A percentile compares a stretch with the other conserved stretches of the same genome.
These are phyloP conservation scores for Colletotrichum viniferum DNA, from an alignment of 2,329 filamentous ascomycete species.

Conservation along the genomic window DNA sequence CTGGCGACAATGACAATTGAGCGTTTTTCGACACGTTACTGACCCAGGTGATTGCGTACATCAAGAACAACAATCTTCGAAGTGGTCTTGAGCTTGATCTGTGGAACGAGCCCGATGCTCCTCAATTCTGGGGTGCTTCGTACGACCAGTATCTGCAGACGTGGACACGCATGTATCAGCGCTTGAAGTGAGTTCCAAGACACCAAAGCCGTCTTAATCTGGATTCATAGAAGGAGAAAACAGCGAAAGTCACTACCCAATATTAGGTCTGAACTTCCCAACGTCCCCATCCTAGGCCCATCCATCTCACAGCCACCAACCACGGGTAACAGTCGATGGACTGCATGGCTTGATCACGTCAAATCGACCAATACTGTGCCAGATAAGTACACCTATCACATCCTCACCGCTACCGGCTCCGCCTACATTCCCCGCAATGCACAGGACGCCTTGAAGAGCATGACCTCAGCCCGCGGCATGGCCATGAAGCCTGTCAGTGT, in stretches of 20 bases:
- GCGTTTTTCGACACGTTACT: constrained; percentile 9
- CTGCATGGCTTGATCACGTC: neutral
- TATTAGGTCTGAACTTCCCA: neutral
- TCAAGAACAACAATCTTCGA: neutral
- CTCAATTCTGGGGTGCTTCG: constrained; percentile 4
- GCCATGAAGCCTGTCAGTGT: neutral
- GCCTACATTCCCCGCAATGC: neutral
- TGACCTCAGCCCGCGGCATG: neutral
- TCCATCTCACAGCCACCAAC: neutral
- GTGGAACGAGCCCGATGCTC: constrained; percentile 18
- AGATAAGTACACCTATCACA: neutral
- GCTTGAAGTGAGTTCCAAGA: neutral
- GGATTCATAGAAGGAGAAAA: too few relatives aligned
- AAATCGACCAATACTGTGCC: neutral
- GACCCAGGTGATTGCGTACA: neutral
- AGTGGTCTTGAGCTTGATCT: constrained; percentile 11
- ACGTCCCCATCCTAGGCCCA: neutral
- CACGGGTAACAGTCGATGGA: neutral
- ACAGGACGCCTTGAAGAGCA: neutral
- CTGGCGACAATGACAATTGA: constrained; percentile 18
- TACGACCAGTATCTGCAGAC: constrained; percentile 10
- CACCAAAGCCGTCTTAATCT: neutral
- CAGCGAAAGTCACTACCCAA: neutral
- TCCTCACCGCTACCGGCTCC: neutral
- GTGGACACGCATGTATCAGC: constrained; percentile 6